Percentiles rank a stretch among this genome's conserved stretches.
Conservation (phyloP, 1,284 basidiomycete genomes). For the Cutaneotrichosporon arboriforme region DNA sequence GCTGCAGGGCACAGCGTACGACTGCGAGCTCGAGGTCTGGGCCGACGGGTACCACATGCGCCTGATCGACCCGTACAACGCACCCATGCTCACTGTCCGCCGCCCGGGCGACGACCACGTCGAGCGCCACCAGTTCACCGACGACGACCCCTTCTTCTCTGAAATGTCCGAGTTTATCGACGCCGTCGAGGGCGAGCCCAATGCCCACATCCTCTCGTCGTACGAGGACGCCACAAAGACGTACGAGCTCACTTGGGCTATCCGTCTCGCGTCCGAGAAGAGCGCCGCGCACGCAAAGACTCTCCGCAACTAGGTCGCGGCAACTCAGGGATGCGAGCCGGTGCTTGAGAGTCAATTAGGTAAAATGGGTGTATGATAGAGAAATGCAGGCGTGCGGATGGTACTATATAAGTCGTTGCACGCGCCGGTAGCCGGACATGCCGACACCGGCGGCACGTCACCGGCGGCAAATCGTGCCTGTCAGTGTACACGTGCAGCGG, state of each 20-base stretch:
- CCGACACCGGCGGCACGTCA: too few species aligned
- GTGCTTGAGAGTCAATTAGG: too few species aligned
- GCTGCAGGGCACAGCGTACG: slow-evolving; percentile 83
- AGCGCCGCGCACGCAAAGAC: background rate
- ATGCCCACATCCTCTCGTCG: slow-evolving; percentile 44
- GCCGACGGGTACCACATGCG: slow-evolving; percentile 64
- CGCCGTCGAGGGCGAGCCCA: slow-evolving; percentile 57
- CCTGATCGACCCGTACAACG: slow-evolving; percentile 71
- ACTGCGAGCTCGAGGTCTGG: slow-evolving; percentile 85
- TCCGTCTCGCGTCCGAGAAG: slow-evolving; percentile 50
- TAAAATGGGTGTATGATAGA: too few species aligned
- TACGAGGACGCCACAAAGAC: slow-evolving; percentile 73
- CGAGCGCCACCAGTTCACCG: slow-evolving; percentile 63
- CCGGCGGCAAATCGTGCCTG: too few species aligned
- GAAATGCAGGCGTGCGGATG: too few species aligned
- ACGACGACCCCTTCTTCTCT: slow-evolving; percentile 89
- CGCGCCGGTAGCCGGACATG: too few species aligned
- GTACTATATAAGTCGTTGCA: too few species aligned
- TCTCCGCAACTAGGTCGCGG: too few species aligned
- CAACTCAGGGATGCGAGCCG: too few species aligned
- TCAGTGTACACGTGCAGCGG: too few species aligned
- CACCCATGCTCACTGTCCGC: slow-evolving; percentile 75
- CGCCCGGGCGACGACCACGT: slow-evolving; percentile 78
- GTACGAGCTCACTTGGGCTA: slow-evolving; percentile 62
- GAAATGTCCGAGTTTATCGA: slow-evolving; percentile 81